Base-by-base conservation (phyloP, 1,284 basidiomycete species). In the Anthracocystis walkeri region DNA sequence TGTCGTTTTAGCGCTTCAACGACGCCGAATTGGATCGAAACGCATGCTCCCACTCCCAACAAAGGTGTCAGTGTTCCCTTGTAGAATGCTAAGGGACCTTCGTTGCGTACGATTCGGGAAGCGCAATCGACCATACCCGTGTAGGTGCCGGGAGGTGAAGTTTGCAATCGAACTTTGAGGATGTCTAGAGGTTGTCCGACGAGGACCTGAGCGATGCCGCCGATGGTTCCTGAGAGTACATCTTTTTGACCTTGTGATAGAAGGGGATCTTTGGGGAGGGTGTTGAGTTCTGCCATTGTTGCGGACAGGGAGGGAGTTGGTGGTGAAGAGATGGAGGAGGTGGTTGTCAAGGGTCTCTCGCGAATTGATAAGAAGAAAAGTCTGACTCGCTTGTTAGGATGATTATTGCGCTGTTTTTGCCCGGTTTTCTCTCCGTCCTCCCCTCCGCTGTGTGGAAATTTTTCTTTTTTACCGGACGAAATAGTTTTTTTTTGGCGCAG, bases 181-280 rank as follows among this genome's bases (percentile, higher is more conserved):
- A 97, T 97, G 86, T 97, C 95, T 85, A 97, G 96, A 20, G 94
- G 93, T 86, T 97, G 95, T 49, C 94, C 94, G 57, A 96, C 94
- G 45, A 97, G 88, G 40, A 93, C 94, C 88, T 97, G 94, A 53
- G 92, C 91, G 78, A 95, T 91, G 50, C 94, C 94, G 53, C 94
- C 94, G 29, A 90, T 90, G 20, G 93, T 75, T 33, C 80, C 80
- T 1, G 78, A 62, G 8, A 82, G 54, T 2, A 82, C 72, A 55
- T 82, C 80, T 49, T 79, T 75, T 10, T 65, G 58, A 2, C 65
- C 63, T n/a, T 74, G 72, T 7, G 72, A 61, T 3, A 82, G 66
- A 14, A 71, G 49, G n/a, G 67, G 67, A 4, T 52, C 64, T 27
- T 71, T 71, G 23, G 72, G 72, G 4, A 75, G 63, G 2, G 59